Base-by-base conservation (phyloP, 2,329 filamentous ascomycete genomes). In the Scedosporium aurantiacum region DNA sequence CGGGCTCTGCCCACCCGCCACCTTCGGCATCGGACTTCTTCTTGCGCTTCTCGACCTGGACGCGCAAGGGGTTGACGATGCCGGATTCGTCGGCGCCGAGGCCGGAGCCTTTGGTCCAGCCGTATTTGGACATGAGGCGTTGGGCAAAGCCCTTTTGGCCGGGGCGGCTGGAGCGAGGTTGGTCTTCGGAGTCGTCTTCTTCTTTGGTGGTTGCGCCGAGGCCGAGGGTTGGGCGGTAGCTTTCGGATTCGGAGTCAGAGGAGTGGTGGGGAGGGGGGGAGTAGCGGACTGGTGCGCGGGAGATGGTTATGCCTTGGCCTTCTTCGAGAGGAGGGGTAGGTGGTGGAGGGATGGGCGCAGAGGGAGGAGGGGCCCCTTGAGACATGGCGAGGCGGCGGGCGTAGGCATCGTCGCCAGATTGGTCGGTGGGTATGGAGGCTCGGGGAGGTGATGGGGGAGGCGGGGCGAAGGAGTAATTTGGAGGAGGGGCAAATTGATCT, bases 111-210 rank as follows among this genome's bases (percentile, higher is more conserved):
- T 92, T 88, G 41, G 86, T 87, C 90, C 92, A 97, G 61, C 94
- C 94, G 75, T 96, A 94, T 71, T 97, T 97, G 64, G 85, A 83
- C 85, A 99, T 91, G 61, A 97, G 82, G 40, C 91, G 88, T 66
- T 91, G 84, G 0, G 91, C 94, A 72, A 96, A 96, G 59, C 87
- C 89, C 65, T 86, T 83, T 72, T 96, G 89, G 16, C 91, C 90
- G 0, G 91, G 91, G 2, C 86, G 84, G 62, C 78, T 83, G 50
- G 86, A 87, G 43, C 83, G 82, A 37, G 78, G 73, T 62, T 77
- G 71, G 12, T 70, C 68, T 41, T 74, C 72, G 66, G 76, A 73
- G 23, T 70, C 56, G 5, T 23, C 21, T 5, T 58, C 56, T 5
- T 25, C 27, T 40, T 23, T 62, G 41, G 80, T 64, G 54, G 76